These are phyloP conservation scores for Pedinophyceae sp. DNA, from an alignment of 139 green algal genomes.

Conservation along the genomic window DNA sequence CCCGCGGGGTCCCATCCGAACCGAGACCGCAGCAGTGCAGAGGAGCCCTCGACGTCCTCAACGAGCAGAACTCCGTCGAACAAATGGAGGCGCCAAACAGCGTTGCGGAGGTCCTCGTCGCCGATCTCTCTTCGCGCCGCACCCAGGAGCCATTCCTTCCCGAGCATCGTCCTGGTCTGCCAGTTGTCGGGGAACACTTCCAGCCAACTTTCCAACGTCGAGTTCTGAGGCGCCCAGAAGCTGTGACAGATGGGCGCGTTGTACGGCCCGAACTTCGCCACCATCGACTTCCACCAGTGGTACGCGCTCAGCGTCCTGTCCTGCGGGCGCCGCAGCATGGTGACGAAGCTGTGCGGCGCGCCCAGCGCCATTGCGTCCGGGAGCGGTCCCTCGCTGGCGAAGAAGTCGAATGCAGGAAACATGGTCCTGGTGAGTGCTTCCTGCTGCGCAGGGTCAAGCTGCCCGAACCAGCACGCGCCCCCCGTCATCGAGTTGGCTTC, in stretches of 20 bases:
- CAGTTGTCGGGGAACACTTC: slow-evolving; percentile 11
- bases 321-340: slow-evolving; percentile 5
- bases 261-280: not conserved
- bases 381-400: slow-evolving; percentile 5
- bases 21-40: too few relatives aligned
- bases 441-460: too few relatives aligned
- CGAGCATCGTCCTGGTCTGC: slow-evolving; percentile 1
- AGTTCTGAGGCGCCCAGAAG: slow-evolving; percentile 1
- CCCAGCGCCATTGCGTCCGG: slow-evolving; percentile 5
- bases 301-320: slow-evolving; percentile 3
- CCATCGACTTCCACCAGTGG: slow-evolving; percentile 5
- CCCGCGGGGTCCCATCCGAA: too few relatives aligned
- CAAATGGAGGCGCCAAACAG: not conserved
- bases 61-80: not conserved
- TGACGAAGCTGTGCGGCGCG: not conserved
- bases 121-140: not conserved
- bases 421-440: slow-evolving; percentile 4
- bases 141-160: not conserved
- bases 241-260: not conserved
- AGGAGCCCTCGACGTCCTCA: slow-evolving; percentile 1
- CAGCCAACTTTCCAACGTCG: slow-evolving; percentile 3
- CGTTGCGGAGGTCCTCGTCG: slow-evolving; percentile 1
- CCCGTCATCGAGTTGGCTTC: not conserved
- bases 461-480: slow-evolving; percentile 1
- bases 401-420: too few relatives aligned